Evolutionary conservation across 352 stramenopile genomes (phyloP).

Genomic region (Phytophthora sansomeana): DNA sequence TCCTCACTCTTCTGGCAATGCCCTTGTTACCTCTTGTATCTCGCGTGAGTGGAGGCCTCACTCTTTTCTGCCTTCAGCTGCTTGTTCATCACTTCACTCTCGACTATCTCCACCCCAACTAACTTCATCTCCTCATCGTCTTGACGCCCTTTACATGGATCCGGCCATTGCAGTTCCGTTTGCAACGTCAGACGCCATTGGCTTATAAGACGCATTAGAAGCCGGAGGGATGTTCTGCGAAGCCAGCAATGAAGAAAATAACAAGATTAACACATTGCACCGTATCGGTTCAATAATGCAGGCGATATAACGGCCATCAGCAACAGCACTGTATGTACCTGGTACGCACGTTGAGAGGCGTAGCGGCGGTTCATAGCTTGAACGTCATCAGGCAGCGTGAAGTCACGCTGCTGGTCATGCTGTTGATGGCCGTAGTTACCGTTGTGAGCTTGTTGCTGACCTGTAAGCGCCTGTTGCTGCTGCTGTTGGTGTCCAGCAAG

Average conservation of each 20-base stretch:
- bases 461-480: slow-evolving; percentile 29
- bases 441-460: slow-evolving; percentile 54
- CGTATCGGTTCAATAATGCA: neutral
- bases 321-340: slow-evolving; percentile 56
- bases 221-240: slow-evolving; percentile 74
- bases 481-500: slow-evolving; percentile 46
- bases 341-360: slow-evolving; percentile 78
- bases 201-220: slow-evolving; percentile 64
- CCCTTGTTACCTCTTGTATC: slow-evolving; percentile 26
- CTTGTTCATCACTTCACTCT: slow-evolving; percentile 15
- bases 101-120: slow-evolving; percentile 13
- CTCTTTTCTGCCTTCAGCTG: neutral
- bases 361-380: slow-evolving; percentile 85
- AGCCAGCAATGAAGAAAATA: slow-evolving; percentile 1
- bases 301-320: slow-evolving; percentile 18
- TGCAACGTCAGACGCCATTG: slow-evolving; percentile 71
- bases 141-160: slow-evolving; percentile 52
- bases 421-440: slow-evolving; percentile 41
- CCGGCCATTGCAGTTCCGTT: slow-evolving; percentile 82
- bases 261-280: slow-evolving; percentile 11
- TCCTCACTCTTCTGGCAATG: slow-evolving; percentile 22
- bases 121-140: slow-evolving; percentile 1
- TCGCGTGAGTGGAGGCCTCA: slow-evolving; percentile 7
- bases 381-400: slow-evolving; percentile 77
- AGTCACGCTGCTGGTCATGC: slow-evolving; percentile 68